Percentiles rank a stretch among this genome's conserved stretches.
These are phyloP conservation scores for Globisporangium iwayamae DNA, from an alignment of 352 stramenopile species.

Conservation along the genomic window DNA sequence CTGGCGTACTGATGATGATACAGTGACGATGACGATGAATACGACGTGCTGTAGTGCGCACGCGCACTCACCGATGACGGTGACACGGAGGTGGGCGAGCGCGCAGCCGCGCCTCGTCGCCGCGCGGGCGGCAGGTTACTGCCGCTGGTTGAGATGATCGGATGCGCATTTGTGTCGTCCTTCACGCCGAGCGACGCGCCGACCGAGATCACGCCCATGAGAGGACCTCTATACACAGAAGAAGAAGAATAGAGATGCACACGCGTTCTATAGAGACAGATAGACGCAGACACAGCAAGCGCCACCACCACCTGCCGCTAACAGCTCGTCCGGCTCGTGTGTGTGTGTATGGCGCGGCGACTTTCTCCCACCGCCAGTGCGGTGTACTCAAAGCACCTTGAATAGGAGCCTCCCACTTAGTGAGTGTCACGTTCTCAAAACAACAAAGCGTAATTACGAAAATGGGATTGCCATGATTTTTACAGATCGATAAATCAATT, in stretches of 20 bases:
- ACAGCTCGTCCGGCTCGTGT: background rate
- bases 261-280: background rate
- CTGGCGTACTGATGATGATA: slow-evolving; percentile 1
- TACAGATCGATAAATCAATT: no score
- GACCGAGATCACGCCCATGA: slow-evolving; percentile 79
- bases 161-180: slow-evolving; percentile 18
- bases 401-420: no score
- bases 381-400: no score
- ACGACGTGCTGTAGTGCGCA: slow-evolving; percentile 1
- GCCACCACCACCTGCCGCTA: background rate
- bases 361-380: slow-evolving; percentile 10
- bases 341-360: background rate
- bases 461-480: no score
- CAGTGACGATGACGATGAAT: background rate
- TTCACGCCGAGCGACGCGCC: slow-evolving; percentile 72
- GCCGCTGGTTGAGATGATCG: background rate
- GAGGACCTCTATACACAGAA: background rate
- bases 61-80: background rate
- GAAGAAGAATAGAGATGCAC: background rate
- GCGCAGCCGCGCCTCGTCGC: slow-evolving; percentile 5
- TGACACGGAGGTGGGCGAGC: background rate
- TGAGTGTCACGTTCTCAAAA: no score
- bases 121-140: background rate
- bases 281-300: background rate
- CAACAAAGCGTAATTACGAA: no score